Conservation (phyloP, 2,329 filamentous ascomycete species). For the Botrytis hyacinthi region DNA sequence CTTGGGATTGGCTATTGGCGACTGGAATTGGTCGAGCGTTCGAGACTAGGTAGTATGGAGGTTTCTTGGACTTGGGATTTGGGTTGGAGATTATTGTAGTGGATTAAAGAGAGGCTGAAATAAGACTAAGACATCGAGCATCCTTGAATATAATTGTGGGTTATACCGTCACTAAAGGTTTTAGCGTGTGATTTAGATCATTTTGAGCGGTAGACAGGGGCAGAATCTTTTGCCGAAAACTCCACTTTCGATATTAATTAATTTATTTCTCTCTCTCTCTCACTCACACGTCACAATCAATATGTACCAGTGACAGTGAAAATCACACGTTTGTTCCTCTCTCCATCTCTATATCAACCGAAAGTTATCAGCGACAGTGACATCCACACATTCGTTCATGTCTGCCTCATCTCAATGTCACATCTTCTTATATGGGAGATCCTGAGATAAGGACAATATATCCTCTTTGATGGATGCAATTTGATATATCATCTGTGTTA, state of each 20-base stretch:
- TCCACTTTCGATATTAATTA: background rate
- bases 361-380: background rate
- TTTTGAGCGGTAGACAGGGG: background rate
- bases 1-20: background rate
- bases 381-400: background rate
- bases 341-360: too few relatives aligned
- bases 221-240: background rate
- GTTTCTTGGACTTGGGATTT: background rate
- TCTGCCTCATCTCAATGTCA: background rate
- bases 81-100: background rate
- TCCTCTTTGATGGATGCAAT: background rate
- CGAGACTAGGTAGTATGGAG: background rate
- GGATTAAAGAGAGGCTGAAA: background rate
- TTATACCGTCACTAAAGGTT: background rate
- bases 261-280: background rate
- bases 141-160: background rate
- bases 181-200: background rate
- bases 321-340: background rate
- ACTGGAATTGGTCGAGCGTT: background rate
- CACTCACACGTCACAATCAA: background rate
- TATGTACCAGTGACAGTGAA: background rate
- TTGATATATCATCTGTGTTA: background rate
- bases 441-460: background rate
- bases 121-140: background rate
- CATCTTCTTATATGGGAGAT: background rate